Conservation (phyloP, 129 eudicot species). For the Silybum marianum region DNA sequence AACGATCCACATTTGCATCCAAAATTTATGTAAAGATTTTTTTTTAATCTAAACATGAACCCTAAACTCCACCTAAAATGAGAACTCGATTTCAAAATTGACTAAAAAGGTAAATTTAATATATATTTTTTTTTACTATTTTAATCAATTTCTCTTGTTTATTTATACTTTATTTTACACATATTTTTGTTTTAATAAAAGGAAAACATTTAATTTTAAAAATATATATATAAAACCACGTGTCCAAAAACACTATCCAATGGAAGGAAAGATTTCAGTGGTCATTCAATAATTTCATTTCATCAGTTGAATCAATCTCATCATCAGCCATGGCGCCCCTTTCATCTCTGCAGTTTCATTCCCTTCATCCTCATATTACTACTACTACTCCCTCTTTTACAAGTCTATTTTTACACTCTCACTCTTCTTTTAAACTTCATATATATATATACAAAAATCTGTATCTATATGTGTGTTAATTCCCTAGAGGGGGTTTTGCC, state of each 20-base stretch:
- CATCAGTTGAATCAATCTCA: neutral
- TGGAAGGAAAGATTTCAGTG: constrained; percentile 12
- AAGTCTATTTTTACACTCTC: constrained; percentile 22
- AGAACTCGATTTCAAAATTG: too few species aligned
- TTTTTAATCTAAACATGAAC: too few species aligned
- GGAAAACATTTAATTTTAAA: too few species aligned
- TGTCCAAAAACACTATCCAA: constrained; percentile 24
- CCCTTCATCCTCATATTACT: constrained; percentile 30
- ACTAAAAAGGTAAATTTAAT: too few species aligned
- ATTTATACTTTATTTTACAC: too few species aligned
- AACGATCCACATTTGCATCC: too few species aligned
- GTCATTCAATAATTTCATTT: neutral
- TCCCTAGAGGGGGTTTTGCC: neutral
- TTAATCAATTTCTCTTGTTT: too few species aligned
- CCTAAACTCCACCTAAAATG: too few species aligned
- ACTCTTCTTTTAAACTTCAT: neutral
- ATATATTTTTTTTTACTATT: too few species aligned
- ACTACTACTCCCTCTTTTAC: constrained; percentile 24
- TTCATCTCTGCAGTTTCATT: constrained; percentile 54
- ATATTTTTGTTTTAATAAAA: too few species aligned
- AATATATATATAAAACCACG: constrained; percentile 7
- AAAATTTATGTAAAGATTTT: too few species aligned
- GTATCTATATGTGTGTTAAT: constrained; percentile 1
- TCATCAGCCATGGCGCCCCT: constrained; percentile 49
- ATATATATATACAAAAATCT: neutral